phyloP scores from a whole-genome alignment of 2,329 filamentous ascomycete species.

The Penicillium nordicum region DNA sequence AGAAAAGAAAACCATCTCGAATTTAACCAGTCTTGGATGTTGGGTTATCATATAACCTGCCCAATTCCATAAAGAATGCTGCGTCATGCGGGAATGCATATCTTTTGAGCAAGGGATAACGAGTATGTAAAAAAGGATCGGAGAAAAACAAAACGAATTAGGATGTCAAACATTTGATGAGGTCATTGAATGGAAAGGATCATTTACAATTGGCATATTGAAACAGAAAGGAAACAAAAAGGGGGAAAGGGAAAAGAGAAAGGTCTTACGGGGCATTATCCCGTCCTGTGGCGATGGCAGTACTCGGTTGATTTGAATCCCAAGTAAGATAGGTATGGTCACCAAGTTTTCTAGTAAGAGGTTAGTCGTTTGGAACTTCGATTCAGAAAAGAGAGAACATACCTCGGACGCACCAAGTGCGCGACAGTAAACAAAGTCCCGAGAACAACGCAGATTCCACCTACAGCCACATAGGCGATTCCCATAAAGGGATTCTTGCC shows the following conservation, averaged over 20 bases:
- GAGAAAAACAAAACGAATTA: constrained; percentile 8
- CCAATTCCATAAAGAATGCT: constrained; percentile 17
- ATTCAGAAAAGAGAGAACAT: constrained; percentile 30
- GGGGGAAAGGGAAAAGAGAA: neutral
- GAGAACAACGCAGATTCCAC: constrained; percentile 85
- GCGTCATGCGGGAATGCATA: constrained; percentile 22
- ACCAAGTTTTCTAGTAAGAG: constrained; percentile 73
- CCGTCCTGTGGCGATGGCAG: constrained; percentile 54
- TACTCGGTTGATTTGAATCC: constrained; percentile 69
- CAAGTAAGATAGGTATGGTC: constrained; percentile 97
- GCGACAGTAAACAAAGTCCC: constrained; percentile 85
- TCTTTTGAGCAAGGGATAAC: constrained; percentile 14
- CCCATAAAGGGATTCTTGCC: constrained; percentile 94
- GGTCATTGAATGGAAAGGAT: constrained; percentile 12
- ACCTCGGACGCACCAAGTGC: constrained; percentile 88
- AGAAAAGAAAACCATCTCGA: neutral
- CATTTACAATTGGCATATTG: constrained; percentile 18
- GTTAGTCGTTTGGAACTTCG: neutral
- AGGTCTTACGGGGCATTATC: constrained; percentile 38
- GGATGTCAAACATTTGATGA: constrained; percentile 12
- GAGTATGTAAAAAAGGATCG: constrained; percentile 1
- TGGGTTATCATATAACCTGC: neutral
- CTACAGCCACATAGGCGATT: constrained; percentile 92
- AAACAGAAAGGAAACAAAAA: constrained; percentile 4
- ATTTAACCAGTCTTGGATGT: neutral